These are phyloP conservation scores for Sphagnum contortum DNA, from an alignment of 225 moss, liverwort and hornwort species.

Conservation along the genomic window DNA sequence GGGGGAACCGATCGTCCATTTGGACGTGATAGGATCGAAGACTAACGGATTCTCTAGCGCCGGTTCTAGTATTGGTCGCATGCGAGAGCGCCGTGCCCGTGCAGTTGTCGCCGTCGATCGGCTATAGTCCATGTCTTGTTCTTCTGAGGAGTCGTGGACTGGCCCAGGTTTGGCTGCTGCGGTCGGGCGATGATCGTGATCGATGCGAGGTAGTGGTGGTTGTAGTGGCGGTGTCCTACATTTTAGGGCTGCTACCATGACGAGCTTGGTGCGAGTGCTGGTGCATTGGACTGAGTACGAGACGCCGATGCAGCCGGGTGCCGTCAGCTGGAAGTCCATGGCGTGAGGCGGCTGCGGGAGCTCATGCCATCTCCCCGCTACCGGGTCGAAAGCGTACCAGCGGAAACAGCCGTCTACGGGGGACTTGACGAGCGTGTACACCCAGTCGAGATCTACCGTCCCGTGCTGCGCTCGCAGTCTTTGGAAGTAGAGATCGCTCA, in stretches of 20 bases:
- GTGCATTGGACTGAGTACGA: constrained; percentile 10
- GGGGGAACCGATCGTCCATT: constrained; percentile 6
- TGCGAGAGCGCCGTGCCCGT: neutral
- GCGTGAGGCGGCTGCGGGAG: constrained; percentile 8
- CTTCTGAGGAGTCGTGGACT: too few species aligned
- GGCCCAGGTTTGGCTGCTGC: too few species aligned
- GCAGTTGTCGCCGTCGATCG: too few species aligned
- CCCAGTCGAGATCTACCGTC: neutral
- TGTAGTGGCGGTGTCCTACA: neutral
- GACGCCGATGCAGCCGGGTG: constrained; percentile 12
- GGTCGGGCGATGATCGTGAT: too few species aligned
- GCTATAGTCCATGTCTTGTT: too few species aligned
- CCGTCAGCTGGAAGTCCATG: constrained; percentile 11
- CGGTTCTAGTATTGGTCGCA: neutral
- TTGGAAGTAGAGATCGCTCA: constrained; percentile 4
- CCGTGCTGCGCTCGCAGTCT: neutral
- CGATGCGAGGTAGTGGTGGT: too few species aligned
- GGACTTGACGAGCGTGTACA: constrained; percentile 4
- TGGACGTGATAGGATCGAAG: constrained; percentile 2
- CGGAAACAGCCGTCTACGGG: neutral
- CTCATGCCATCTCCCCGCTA: constrained; percentile 3
- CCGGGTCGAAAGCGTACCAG: constrained; percentile 11
- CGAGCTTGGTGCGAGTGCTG: constrained; percentile 7
- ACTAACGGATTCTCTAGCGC: constrained; percentile 7
- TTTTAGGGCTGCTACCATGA: constrained; percentile 9